Percentiles rank a stretch among this genome's conserved stretches.
Conservation (phyloP, 768 basidiomycete species). For the Lyophyllum atratum region DNA sequence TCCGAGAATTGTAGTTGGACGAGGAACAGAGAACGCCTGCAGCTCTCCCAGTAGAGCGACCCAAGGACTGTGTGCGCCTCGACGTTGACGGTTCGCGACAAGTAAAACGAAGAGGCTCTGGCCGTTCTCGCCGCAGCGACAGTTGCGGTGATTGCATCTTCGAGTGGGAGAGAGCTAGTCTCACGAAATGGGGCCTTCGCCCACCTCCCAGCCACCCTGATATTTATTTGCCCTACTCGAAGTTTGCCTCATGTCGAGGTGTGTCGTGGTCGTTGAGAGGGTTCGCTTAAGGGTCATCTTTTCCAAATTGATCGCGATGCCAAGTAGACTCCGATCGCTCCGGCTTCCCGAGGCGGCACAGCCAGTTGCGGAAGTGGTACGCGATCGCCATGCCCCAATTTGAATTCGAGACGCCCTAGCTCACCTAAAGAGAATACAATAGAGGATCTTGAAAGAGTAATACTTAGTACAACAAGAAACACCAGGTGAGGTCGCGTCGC, state of each 20-base stretch:
- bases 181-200: neutral
- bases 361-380: too few relatives aligned
- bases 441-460: too few relatives aligned
- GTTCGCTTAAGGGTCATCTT: conserved; percentile 2
- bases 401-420: too few relatives aligned
- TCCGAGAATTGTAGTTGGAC: neutral
- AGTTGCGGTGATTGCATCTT: neutral
- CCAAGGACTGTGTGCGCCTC: neutral
- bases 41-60: neutral
- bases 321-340: neutral
- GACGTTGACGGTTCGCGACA: neutral
- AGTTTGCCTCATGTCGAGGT: neutral
- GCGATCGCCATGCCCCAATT: too few relatives aligned
- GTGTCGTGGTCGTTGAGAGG: neutral
- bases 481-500: neutral
- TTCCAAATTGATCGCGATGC: neutral
- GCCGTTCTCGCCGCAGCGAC: neutral
- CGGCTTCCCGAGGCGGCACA: too few relatives aligned
- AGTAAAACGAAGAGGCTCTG: neutral
- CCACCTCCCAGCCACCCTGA: neutral
- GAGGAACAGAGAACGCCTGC: neutral
- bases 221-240: conserved; percentile 10
- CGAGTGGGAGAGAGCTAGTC: neutral
- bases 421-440: too few relatives aligned
- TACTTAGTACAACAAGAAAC: too few relatives aligned